Evolutionary conservation across 805 yeast genomes (phyloP).

Genomic region (Saturnispora mendoncae): DNA sequence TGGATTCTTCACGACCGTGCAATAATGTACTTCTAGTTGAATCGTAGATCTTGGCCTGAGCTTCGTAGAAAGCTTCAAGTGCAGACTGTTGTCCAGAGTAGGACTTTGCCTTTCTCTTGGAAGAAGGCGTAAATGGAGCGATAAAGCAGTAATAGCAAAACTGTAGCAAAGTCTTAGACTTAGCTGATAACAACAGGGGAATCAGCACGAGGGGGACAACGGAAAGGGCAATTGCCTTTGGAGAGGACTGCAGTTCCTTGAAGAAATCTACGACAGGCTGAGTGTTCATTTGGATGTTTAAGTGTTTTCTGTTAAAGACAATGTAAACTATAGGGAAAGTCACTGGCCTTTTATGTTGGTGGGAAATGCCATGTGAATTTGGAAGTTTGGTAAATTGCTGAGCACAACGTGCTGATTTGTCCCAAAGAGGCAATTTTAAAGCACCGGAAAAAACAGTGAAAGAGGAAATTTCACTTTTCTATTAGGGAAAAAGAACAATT

Average conservation of each 20-base stretch:
- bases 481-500: background rate
- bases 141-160: constrained; percentile 48
- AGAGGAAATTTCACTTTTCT: background rate
- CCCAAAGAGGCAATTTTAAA: background rate
- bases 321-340: background rate
- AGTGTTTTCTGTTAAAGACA: background rate
- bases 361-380: constrained; percentile 1
- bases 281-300: too few relatives aligned
- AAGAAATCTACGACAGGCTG: too few relatives aligned
- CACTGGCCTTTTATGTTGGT: background rate
- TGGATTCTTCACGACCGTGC: constrained; percentile 62
- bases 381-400: background rate
- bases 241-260: too few relatives aligned
- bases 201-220: constrained; percentile 1
- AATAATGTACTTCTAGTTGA: constrained; percentile 56
- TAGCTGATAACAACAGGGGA: constrained; percentile 11
- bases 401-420: constrained; percentile 3
- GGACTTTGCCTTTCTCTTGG: constrained; percentile 22
- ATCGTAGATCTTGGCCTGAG: constrained; percentile 73
- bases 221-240: constrained; percentile 1
- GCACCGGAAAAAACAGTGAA: background rate
- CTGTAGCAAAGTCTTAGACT: constrained; percentile 18
- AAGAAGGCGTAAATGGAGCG: constrained; percentile 41
- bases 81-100: constrained; percentile 45
- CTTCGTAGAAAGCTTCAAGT: constrained; percentile 62